A percentile compares a stretch with the other conserved stretches of the same genome.
phyloP scores from a whole-genome alignment of 805 yeast genomes.

The Kregervanrija fluxuum region DNA sequence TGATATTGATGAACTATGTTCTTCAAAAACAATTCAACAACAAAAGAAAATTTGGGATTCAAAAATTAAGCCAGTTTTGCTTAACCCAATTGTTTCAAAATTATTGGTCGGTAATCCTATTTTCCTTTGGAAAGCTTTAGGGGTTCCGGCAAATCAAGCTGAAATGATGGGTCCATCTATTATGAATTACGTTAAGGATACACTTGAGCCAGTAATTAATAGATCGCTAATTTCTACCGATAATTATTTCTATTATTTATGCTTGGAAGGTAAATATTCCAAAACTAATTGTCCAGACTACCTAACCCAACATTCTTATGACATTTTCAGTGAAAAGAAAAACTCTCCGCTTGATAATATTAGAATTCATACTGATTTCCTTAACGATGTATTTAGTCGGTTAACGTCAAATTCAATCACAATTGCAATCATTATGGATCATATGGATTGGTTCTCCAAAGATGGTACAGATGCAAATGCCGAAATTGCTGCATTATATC shows the following conservation, averaged over 20 bases:
- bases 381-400: constrained; percentile 68
- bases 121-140: constrained; percentile 83
- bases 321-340: constrained; percentile 33
- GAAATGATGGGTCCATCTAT: constrained; percentile 70
- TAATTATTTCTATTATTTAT: constrained; percentile 72
- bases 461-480: constrained; percentile 52
- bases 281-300: constrained; percentile 70
- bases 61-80: constrained; percentile 58
- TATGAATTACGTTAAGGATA: constrained; percentile 64
- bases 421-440: constrained; percentile 81
- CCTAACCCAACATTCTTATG: constrained; percentile 52
- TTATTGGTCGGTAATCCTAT: constrained; percentile 72
- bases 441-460: constrained; percentile 87
- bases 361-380: constrained; percentile 72
- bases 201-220: constrained; percentile 67
- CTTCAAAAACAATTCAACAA: constrained; percentile 49
- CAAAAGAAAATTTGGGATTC: constrained; percentile 60
- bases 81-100: constrained; percentile 62
- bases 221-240: constrained; percentile 60
- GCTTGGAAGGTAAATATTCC: constrained; percentile 54
- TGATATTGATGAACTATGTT: constrained; percentile 49
- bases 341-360: constrained; percentile 57
- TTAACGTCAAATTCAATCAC: constrained; percentile 56
- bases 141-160: constrained; percentile 86
- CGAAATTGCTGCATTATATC: constrained; percentile 58